A percentile compares a stretch with the other conserved stretches of the same genome.
Conservation (phyloP, 2,329 filamentous ascomycete genomes). For the Hypoxylon sp. region DNA sequence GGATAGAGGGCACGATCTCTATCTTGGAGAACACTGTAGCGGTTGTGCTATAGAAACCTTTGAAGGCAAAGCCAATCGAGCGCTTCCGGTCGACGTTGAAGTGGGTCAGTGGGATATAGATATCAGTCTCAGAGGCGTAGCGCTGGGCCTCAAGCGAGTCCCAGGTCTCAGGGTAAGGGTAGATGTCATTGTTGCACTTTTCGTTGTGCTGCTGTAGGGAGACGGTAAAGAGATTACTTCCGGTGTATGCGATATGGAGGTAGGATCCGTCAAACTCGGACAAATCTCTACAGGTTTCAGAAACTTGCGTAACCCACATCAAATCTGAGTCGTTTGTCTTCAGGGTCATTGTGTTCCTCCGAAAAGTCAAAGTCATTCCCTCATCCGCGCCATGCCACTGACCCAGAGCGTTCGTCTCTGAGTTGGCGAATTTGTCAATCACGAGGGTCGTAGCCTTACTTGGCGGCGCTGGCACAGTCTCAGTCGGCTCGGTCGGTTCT, state of each 20-base stretch:
- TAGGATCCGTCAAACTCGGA: constrained; percentile 69
- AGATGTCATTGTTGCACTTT: constrained; percentile 67
- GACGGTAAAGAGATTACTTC: constrained; percentile 74
- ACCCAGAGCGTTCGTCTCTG: constrained; percentile 70
- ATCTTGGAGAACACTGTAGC: constrained; percentile 68
- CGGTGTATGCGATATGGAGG: constrained; percentile 75
- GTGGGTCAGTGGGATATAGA: constrained; percentile 77
- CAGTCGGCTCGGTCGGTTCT: constrained; percentile 60
- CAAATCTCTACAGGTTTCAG: constrained; percentile 69
- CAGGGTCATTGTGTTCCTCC: constrained; percentile 68
- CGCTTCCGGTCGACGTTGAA: constrained; percentile 73
- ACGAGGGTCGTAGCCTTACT: constrained; percentile 66
- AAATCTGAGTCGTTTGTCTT: constrained; percentile 73
- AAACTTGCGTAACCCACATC: constrained; percentile 72
- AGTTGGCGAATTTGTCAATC: constrained; percentile 72
- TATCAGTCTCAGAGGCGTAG: constrained; percentile 68
- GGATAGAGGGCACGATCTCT: constrained; percentile 72
- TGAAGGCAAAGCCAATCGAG: constrained; percentile 72
- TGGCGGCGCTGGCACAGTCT: constrained; percentile 65
- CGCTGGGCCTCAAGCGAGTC: constrained; percentile 76
- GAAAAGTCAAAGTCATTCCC: constrained; percentile 67
- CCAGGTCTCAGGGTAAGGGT: constrained; percentile 76
- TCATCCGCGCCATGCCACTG: constrained; percentile 79
- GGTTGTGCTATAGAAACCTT: constrained; percentile 73
- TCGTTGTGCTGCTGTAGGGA: constrained; percentile 77